Percentiles rank a stretch among this genome's conserved stretches.
phyloP scores from a whole-genome alignment of 1,139 yeast genomes.

The Yamadazyma sp. region DNA sequence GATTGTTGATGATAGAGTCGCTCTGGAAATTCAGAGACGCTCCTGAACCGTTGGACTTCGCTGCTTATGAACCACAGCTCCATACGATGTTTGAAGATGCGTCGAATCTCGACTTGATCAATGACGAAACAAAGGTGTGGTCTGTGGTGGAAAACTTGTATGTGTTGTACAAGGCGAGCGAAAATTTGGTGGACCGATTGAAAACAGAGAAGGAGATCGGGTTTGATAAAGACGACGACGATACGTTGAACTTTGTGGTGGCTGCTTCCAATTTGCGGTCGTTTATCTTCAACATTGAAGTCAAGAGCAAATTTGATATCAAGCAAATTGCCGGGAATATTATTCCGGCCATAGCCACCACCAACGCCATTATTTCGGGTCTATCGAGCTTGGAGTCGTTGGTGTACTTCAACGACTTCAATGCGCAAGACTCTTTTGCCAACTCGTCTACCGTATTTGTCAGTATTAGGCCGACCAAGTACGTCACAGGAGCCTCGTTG shows the following conservation, averaged over 20 bases:
- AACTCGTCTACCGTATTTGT: slow-evolving; percentile 58
- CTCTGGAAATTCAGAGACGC: slow-evolving; percentile 72
- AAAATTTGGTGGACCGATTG: slow-evolving; percentile 52
- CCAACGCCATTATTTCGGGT: slow-evolving; percentile 94
- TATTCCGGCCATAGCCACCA: slow-evolving; percentile 97
- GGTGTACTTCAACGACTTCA: slow-evolving; percentile 41
- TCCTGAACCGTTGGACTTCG: slow-evolving; percentile 61
- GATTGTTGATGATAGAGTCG: slow-evolving; percentile 68
- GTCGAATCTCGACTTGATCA: slow-evolving; percentile 22
- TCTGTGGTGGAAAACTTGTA: slow-evolving; percentile 59
- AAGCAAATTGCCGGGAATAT: slow-evolving; percentile 97
- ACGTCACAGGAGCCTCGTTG: slow-evolving; percentile 63
- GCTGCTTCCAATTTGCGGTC: slow-evolving; percentile 87
- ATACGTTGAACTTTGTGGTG: slow-evolving; percentile 82
- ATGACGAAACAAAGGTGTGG: slow-evolving; percentile 66
- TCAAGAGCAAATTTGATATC: slow-evolving; percentile 79
- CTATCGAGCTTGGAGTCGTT: slow-evolving; percentile 74
- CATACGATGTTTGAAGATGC: slow-evolving; percentile 13
- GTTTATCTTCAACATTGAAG: slow-evolving; percentile 65
- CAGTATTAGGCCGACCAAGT: slow-evolving; percentile 67
- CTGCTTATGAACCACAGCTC: slow-evolving; percentile 17
- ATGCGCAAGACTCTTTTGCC: slow-evolving; percentile 17
- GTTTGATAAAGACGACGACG: slow-evolving; percentile 95
- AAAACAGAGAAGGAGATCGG: slow-evolving; percentile 47
- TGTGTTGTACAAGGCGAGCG: slow-evolving; percentile 54